Percentiles rank a stretch among this genome's conserved stretches.
Evolutionary conservation across 2,329 filamentous ascomycete genomes (phyloP).

Genomic region (Hypoxylon sp.): DNA sequence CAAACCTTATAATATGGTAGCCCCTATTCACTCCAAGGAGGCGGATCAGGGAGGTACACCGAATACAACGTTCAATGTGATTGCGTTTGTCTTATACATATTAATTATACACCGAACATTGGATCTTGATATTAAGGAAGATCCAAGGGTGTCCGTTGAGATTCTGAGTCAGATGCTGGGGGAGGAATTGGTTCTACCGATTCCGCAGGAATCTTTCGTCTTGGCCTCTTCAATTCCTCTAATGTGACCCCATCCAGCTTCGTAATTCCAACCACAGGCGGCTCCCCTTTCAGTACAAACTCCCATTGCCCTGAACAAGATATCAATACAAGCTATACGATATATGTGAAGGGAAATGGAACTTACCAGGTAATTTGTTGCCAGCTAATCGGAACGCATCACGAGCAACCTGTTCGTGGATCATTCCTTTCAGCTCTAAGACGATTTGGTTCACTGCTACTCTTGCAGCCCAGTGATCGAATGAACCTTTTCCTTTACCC

Average conservation of each 20-base stretch:
- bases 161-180: slow-evolving; percentile 36
- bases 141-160: slow-evolving; percentile 45
- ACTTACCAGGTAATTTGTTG: slow-evolving; percentile 91
- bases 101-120: slow-evolving; percentile 30
- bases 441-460: slow-evolving; percentile 92
- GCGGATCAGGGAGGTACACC: neutral
- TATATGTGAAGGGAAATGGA: slow-evolving; percentile 42
- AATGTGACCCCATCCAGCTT: slow-evolving; percentile 88
- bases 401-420: slow-evolving; percentile 94
- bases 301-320: slow-evolving; percentile 79
- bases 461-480: slow-evolving; percentile 95
- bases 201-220: slow-evolving; percentile 73
- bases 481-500: slow-evolving; percentile 98
- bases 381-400: slow-evolving; percentile 96
- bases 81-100: slow-evolving; percentile 26
- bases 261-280: slow-evolving; percentile 91
- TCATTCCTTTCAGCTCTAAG: slow-evolving; percentile 90
- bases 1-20: neutral
- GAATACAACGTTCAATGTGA: slow-evolving; percentile 3
- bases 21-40: neutral
- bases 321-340: slow-evolving; percentile 33
- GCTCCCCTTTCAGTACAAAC: slow-evolving; percentile 93
- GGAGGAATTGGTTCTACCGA: slow-evolving; percentile 44
- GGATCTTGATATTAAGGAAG: slow-evolving; percentile 38
- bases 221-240: slow-evolving; percentile 85